Base-by-base conservation (phyloP, 768 basidiomycete genomes). In the Boletellus ananiceps region DNA sequence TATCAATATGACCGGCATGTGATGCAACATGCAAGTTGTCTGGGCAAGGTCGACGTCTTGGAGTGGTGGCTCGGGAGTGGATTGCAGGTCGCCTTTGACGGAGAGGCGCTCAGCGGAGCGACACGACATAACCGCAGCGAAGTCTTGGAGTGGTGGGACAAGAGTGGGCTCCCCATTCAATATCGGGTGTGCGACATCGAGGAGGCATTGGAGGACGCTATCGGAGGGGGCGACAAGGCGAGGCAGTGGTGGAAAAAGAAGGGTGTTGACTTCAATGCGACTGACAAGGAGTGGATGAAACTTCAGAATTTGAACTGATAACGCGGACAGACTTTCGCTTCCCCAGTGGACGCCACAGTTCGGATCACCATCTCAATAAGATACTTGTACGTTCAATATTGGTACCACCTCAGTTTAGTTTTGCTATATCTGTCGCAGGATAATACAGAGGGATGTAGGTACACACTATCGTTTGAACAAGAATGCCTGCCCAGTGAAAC, bases 131-230 rank as follows among this genome's bases (percentile, higher is more conserved):
- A 91, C 55, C 77, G 86, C 35, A 83, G 85, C 21, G 85, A 86
- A 56, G 86, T 91, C 27, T 70, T 94, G 19, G 84, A 89, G 53
- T 94, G 91, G 91, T 93, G 92, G 92, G 79, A 88, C 54, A 79
- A 78, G 59, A 85, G 80, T 36, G 85, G 85, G 7, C 71, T 93
- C 43, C 77, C 86, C 4, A 81, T 93, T 49, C 86, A 88, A 59
- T 94, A 91, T 67, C 80, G 92, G 46, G 83, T 91, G 78, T 93
- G 91, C 62, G 91, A 94, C 64, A 83, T 94, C 43, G 91, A 94
- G 62, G 91, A 93, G 71, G 91, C 91, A 3, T 66, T 93, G 57
- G 91, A 93, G 63, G 91, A 93, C 56, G 84, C 87, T 0, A 86
- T 89, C 44, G 84, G 84, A 8, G 85, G 84, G n/a, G 88, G 88